Conservation (phyloP, 805 yeast species). For the Suhomyces emberorum region DNA sequence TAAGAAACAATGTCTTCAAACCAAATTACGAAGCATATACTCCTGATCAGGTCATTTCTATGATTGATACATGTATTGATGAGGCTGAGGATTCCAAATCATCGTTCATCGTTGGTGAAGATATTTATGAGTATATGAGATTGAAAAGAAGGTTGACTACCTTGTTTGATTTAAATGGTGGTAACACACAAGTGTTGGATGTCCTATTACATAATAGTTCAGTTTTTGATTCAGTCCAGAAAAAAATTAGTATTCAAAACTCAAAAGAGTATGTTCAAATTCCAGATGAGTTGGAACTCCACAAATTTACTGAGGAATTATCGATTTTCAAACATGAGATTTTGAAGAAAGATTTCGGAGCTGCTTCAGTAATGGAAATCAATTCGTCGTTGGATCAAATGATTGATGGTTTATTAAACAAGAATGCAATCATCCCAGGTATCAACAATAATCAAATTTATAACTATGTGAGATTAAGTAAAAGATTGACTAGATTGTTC, state of each 20-base stretch:
- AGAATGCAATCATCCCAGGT: slow-evolving; percentile 9
- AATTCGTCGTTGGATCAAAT: slow-evolving; percentile 13
- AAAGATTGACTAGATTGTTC: slow-evolving; percentile 27
- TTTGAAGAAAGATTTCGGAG: slow-evolving; percentile 6
- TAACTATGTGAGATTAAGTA: slow-evolving; percentile 15
- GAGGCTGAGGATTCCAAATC: slow-evolving; percentile 2
- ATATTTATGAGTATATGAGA: slow-evolving; percentile 5
- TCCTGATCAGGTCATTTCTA: slow-evolving; percentile 7
- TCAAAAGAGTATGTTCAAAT: slow-evolving; percentile 12
- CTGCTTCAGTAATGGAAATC: slow-evolving; percentile 12
- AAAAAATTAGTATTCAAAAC: slow-evolving; percentile 3
- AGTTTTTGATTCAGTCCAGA: not conserved
- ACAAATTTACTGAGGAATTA: slow-evolving; percentile 15
- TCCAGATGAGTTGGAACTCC: slow-evolving; percentile 18
- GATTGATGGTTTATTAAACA: slow-evolving; percentile 14
- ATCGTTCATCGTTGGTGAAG: not conserved
- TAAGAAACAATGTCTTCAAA: slow-evolving; percentile 8
- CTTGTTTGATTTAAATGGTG: slow-evolving; percentile 7
- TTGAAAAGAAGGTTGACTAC: slow-evolving; percentile 4
- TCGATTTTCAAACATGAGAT: slow-evolving; percentile 14
- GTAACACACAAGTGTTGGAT: slow-evolving; percentile 8
- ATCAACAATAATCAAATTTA: slow-evolving; percentile 12
- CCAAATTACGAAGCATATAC: slow-evolving; percentile 4
- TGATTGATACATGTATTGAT: slow-evolving; percentile 8
- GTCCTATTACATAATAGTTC: slow-evolving; percentile 1